These are phyloP conservation scores for Nematodospora valgi DNA, from an alignment of 805 yeast genomes.

Conservation along the genomic window DNA sequence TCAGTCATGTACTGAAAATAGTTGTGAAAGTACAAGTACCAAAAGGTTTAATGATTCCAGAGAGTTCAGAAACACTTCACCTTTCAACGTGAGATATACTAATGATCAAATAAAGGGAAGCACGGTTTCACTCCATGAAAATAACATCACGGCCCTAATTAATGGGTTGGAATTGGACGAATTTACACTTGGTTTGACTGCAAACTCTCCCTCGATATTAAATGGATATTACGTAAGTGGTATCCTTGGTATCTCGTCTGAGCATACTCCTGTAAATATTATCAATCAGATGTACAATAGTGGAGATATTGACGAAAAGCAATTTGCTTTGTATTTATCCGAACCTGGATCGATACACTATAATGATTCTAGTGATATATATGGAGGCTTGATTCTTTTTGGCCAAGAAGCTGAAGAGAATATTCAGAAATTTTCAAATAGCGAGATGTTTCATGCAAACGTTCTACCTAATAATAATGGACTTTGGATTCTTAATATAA, in stretches of 20 bases:
- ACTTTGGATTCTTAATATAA: slow-evolving; percentile 53
- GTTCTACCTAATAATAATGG: slow-evolving; percentile 29
- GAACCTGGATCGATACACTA: slow-evolving; percentile 11
- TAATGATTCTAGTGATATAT: slow-evolving; percentile 1
- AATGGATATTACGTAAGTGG: slow-evolving; percentile 54
- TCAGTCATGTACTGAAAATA: slow-evolving; percentile 39
- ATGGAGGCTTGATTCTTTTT: slow-evolving; percentile 25
- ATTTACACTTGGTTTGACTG: slow-evolving; percentile 53
- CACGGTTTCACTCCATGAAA: slow-evolving; percentile 32
- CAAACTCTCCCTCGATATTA: slow-evolving; percentile 51
- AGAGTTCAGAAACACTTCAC: slow-evolving; percentile 15
- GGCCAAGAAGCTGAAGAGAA: slow-evolving; percentile 19
- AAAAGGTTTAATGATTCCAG: slow-evolving; percentile 19
- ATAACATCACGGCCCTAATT: slow-evolving; percentile 13
- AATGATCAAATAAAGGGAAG: slow-evolving; percentile 53
- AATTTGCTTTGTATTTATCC: slow-evolving; percentile 33
- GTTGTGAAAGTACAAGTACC: slow-evolving; percentile 36
- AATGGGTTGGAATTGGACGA: slow-evolving; percentile 21
- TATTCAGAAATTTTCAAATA: slow-evolving; percentile 16
- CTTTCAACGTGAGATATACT: slow-evolving; percentile 51
- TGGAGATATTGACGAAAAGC: slow-evolving; percentile 29
- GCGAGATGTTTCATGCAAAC: slow-evolving; percentile 39
- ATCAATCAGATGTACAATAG: slow-evolving; percentile 36
- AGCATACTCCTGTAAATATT: slow-evolving; percentile 37
- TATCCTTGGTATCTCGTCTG: slow-evolving; percentile 55